Evolutionary conservation across 257 asterid genomes (phyloP).

Genomic region (Ilex aquifolium): DNA sequence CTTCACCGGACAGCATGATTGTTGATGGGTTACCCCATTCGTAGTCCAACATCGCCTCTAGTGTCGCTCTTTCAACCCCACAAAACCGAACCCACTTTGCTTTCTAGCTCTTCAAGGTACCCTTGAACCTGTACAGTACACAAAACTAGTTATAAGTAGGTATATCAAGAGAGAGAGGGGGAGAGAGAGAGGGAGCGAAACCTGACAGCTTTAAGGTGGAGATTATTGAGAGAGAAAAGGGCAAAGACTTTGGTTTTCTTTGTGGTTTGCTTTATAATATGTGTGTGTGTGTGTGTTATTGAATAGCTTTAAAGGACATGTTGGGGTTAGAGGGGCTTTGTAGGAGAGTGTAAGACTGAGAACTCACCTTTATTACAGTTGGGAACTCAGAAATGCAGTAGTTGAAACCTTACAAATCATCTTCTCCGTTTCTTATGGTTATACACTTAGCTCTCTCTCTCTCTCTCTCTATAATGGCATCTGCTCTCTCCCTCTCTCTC

Average conservation of each 20-base stretch:
- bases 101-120: no score
- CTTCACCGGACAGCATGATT: conserved; percentile 60
- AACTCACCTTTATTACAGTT: conserved; percentile 16
- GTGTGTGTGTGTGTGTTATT: conserved; percentile 13
- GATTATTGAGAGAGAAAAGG: conserved; percentile 56
- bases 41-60: conserved; percentile 63
- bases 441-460: background rate
- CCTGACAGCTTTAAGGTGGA: conserved; percentile 71
- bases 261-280: conserved; percentile 18
- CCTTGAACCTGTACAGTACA: no score
- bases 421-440: no score
- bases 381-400: conserved; percentile 17
- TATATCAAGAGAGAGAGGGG: conserved; percentile 15
- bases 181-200: conserved; percentile 12
- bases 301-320: conserved; percentile 42
- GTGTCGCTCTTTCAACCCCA: no score
- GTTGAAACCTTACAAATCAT: no score
- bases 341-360: conserved; percentile 2
- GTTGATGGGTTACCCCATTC: conserved; percentile 83
- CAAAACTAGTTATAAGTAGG: background rate
- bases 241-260: conserved; percentile 43
- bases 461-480: conserved; percentile 28
- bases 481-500: conserved; percentile 18
- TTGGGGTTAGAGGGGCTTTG: conserved; percentile 37
- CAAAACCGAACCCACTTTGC: no score